Conservation (phyloP, 768 basidiomycete genomes). For the Udeniomyces megalosporus region DNA sequence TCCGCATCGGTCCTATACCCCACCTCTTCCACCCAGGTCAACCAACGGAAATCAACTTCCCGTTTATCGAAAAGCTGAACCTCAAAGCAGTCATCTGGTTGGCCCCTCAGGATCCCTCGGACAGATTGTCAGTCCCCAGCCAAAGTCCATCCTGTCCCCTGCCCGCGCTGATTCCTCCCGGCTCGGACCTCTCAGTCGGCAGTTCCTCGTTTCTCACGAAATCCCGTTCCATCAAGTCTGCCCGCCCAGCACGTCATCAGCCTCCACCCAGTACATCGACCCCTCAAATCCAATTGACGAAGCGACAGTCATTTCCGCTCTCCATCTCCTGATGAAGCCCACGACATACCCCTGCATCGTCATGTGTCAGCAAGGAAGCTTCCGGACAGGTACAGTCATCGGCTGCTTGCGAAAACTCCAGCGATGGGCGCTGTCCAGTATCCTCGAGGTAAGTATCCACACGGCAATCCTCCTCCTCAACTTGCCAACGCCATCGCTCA, state of each 20-base stretch:
- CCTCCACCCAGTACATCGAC: constrained; percentile 12
- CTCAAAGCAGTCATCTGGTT: constrained; percentile 27
- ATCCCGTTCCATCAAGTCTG: constrained; percentile 21
- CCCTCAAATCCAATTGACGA: constrained; percentile 24
- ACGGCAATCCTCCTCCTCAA: too few species aligned
- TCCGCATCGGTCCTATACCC: too few species aligned
- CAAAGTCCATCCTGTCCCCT: neutral
- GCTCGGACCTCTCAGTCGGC: constrained; percentile 15
- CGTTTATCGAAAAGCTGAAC: constrained; percentile 18
- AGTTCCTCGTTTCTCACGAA: constrained; percentile 27
- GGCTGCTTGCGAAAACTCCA: constrained; percentile 30
- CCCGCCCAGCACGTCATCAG: constrained; percentile 25
- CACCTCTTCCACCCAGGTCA: too few species aligned
- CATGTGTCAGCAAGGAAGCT: constrained; percentile 30
- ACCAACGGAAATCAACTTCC: constrained; percentile 23
- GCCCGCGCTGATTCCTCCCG: too few species aligned
- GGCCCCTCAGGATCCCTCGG: constrained; percentile 29
- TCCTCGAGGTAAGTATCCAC: neutral
- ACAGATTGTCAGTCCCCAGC: constrained; percentile 23
- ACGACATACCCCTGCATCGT: constrained; percentile 27
- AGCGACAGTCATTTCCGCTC: constrained; percentile 30
- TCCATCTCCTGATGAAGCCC: constrained; percentile 29
- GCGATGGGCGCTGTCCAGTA: constrained; percentile 29
- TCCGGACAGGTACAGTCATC: constrained; percentile 28
- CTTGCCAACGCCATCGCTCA: too few species aligned